Evolutionary conservation across 2,329 filamentous ascomycete species (phyloP).

Genomic region (Penicillium psychrosexuale): DNA sequence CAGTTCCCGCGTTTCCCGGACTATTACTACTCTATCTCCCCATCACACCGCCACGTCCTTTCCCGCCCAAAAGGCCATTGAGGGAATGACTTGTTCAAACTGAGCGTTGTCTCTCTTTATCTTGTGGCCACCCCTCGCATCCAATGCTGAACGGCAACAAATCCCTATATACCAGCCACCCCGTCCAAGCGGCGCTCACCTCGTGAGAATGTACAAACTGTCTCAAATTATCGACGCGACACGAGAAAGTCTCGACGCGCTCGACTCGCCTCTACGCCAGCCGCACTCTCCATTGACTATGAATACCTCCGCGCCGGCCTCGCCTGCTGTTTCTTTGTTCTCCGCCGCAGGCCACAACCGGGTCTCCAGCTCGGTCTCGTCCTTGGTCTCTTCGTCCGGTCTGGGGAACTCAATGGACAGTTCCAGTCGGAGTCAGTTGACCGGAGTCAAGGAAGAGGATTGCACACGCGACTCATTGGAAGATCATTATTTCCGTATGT

Average conservation of each 20-base stretch:
- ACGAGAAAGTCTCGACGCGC: slow-evolving; percentile 29
- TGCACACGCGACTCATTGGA: slow-evolving; percentile 61
- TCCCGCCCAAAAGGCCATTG: slow-evolving; percentile 14
- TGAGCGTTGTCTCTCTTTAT: slow-evolving; percentile 7
- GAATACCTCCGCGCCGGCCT: slow-evolving; percentile 39
- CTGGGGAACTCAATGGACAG: slow-evolving; percentile 50
- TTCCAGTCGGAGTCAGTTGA: slow-evolving; percentile 63
- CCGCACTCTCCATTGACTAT: slow-evolving; percentile 33
- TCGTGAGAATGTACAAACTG: slow-evolving; percentile 34
- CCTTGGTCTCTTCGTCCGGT: slow-evolving; percentile 61
- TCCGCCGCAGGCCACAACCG: slow-evolving; percentile 39
- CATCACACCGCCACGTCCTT: slow-evolving; percentile 21
- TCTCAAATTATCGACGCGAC: slow-evolving; percentile 36
- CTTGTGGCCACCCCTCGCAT: slow-evolving; percentile 5
- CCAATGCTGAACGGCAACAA: slow-evolving; percentile 18
- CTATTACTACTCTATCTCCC: neutral
- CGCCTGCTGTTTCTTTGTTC: slow-evolving; percentile 42
- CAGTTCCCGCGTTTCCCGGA: slow-evolving; percentile 12
- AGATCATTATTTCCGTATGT: slow-evolving; percentile 72
- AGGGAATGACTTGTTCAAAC: slow-evolving; percentile 7
- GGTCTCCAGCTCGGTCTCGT: slow-evolving; percentile 69
- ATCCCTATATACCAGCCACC: slow-evolving; percentile 11
- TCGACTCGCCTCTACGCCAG: slow-evolving; percentile 19
- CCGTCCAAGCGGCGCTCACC: slow-evolving; percentile 8
- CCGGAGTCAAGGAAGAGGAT: slow-evolving; percentile 82